phyloP scores from a whole-genome alignment of 1,139 yeast species.

The Sugiyamaella castrensis region DNA sequence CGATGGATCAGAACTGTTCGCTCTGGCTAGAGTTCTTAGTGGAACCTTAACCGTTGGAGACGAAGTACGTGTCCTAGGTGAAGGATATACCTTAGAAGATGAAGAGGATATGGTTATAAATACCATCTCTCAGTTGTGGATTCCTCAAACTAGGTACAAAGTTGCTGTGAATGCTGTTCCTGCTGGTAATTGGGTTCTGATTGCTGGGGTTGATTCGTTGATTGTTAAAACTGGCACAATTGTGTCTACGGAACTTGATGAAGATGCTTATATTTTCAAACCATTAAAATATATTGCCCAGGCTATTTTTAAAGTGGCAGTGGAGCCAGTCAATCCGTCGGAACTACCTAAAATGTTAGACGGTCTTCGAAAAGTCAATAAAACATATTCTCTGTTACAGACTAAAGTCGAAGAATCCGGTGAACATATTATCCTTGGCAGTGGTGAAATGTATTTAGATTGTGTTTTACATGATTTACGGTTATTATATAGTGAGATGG shows the following conservation, averaged over 20 bases:
- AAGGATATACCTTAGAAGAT: slow-evolving; percentile 48
- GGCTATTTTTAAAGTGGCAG: slow-evolving; percentile 75
- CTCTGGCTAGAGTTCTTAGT: slow-evolving; percentile 58
- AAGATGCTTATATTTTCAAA: slow-evolving; percentile 39
- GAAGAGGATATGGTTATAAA: slow-evolving; percentile 49
- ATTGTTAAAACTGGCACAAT: slow-evolving; percentile 62
- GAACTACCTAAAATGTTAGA: slow-evolving; percentile 71
- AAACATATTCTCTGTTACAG: slow-evolving; percentile 62
- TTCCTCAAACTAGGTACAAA: slow-evolving; percentile 72
- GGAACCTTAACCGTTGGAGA: slow-evolving; percentile 56
- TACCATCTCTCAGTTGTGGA: slow-evolving; percentile 48
- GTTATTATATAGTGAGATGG: slow-evolving; percentile 56
- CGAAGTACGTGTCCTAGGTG: slow-evolving; percentile 57
- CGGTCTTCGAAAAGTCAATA: slow-evolving; percentile 61
- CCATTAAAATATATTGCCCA: slow-evolving; percentile 47
- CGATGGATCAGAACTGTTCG: slow-evolving; percentile 46
- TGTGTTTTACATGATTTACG: slow-evolving; percentile 78
- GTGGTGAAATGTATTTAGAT: slow-evolving; percentile 88
- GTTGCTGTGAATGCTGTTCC: slow-evolving; percentile 53
- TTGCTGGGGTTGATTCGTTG: slow-evolving; percentile 58
- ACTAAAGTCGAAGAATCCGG: slow-evolving; percentile 85
- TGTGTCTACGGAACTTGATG: slow-evolving; percentile 25
- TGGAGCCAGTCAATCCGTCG: slow-evolving; percentile 77
- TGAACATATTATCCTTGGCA: slow-evolving; percentile 74
- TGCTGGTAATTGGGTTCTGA: slow-evolving; percentile 64